Evolutionary conservation across 768 basidiomycete genomes (phyloP).

Genomic region (Mycena galopus): DNA sequence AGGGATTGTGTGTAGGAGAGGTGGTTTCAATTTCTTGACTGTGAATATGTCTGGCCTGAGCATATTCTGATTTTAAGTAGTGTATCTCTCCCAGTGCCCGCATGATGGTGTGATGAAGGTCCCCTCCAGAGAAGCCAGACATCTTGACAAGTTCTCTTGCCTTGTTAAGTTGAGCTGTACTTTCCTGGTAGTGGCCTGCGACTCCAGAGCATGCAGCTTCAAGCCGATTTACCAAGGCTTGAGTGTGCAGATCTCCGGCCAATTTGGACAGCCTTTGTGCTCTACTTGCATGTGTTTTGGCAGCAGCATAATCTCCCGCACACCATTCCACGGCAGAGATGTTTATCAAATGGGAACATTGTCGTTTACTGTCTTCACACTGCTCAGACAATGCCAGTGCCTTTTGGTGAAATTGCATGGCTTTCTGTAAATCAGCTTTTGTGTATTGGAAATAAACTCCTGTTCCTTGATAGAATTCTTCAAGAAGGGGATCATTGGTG

Average conservation of each 20-base stretch:
- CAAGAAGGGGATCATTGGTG: no score
- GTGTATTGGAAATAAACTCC: no score
- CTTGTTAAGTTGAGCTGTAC: background rate
- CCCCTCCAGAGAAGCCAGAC: background rate
- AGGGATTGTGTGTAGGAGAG: background rate
- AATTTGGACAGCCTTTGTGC: background rate
- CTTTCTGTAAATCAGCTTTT: no score
- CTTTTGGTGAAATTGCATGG: background rate
- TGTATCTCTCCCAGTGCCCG: background rate
- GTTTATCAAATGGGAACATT: background rate
- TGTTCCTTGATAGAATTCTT: no score
- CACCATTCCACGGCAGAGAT: background rate
- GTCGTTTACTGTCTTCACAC: background rate
- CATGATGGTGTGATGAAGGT: background rate
- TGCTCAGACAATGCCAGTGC: background rate
- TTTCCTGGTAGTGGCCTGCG: background rate
- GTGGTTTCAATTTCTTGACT: background rate
- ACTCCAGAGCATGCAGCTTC: background rate
- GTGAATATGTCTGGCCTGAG: background rate
- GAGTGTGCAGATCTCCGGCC: background rate
- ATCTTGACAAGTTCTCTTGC: background rate
- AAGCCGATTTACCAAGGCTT: background rate
- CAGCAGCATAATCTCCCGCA: background rate
- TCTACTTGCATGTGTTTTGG: background rate
- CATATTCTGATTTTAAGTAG: background rate